A percentile compares a stretch with the other conserved stretches of the same genome.
Evolutionary conservation across 805 yeast species (phyloP).

Genomic region (Schwanniomyces polymorphus): DNA sequence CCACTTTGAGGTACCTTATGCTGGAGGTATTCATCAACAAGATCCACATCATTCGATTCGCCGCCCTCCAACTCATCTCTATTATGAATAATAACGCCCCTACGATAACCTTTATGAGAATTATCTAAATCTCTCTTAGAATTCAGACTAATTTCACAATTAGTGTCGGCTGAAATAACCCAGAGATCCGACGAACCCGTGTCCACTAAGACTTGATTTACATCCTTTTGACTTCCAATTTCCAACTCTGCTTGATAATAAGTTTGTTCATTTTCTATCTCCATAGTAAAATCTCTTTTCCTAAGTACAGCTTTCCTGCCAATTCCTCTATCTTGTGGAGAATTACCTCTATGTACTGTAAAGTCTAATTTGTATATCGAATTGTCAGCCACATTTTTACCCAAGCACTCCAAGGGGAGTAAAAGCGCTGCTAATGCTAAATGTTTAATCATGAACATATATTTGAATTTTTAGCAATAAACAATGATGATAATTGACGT

Average conservation of each 20-base stretch:
- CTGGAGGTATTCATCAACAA: background rate
- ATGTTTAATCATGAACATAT: background rate
- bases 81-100: conserved; percentile 7
- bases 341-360: conserved; percentile 17
- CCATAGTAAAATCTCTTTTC: conserved; percentile 6
- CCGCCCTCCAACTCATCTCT: background rate
- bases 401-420: background rate
- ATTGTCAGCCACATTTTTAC: background rate
- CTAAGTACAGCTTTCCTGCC: conserved; percentile 4
- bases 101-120: no score
- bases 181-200: conserved; percentile 35
- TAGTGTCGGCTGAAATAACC: conserved; percentile 16
- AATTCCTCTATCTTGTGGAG: conserved; percentile 5
- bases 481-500: no score
- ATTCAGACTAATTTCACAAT: conserved; percentile 9
- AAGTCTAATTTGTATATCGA: conserved; percentile 13
- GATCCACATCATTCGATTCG: background rate
- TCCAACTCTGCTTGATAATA: conserved; percentile 16
- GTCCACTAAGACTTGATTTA: conserved; percentile 26
- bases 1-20: background rate
- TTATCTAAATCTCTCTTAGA: background rate
- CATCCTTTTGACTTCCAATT: conserved; percentile 18
- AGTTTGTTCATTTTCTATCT: conserved; percentile 8
- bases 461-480: no score
- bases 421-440: background rate